Conservation (phyloP, 495 filamentous ascomycete genomes). For the Hapsidospora chrysogenum region DNA sequence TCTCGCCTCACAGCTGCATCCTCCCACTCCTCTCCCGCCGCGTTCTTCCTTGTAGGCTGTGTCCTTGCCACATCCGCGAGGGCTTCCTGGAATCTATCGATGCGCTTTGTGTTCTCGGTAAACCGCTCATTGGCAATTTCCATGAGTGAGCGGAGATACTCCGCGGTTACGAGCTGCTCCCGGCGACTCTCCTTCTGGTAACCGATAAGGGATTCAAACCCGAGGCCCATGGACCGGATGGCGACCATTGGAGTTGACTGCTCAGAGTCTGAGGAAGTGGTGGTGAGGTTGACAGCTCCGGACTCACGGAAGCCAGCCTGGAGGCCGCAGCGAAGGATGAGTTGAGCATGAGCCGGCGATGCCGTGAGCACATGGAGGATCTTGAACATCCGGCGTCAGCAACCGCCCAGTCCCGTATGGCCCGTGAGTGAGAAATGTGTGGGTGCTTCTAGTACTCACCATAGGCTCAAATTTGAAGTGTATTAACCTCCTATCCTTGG, state of each 20-base stretch:
- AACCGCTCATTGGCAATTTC: constrained; percentile 63
- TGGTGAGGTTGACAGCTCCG: constrained; percentile 39
- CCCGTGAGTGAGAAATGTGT: constrained; percentile 3
- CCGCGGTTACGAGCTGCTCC: constrained; percentile 30
- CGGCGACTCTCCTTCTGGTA: constrained; percentile 21
- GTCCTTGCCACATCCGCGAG: constrained; percentile 17
- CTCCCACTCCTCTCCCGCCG: constrained; percentile 30
- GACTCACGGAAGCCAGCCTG: constrained; percentile 80
- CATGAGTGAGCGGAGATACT: constrained; percentile 46
- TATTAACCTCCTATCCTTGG: constrained; percentile 37
- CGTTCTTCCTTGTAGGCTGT: constrained; percentile 9
- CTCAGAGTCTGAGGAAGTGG: constrained; percentile 25
- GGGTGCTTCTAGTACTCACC: constrained; percentile 34
- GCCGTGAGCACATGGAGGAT: constrained; percentile 77
- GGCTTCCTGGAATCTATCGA: constrained; percentile 37
- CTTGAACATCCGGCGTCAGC: no score
- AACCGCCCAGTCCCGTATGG: background rate
- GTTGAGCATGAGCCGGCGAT: constrained; percentile 52
- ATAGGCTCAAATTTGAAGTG: constrained; percentile 92
- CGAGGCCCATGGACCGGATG: constrained; percentile 61
- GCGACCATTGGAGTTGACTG: constrained; percentile 54
- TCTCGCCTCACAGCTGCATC: constrained; percentile 36
- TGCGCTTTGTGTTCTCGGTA: constrained; percentile 52
- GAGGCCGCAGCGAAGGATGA: constrained; percentile 53
- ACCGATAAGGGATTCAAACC: constrained; percentile 65